Conservation (phyloP, 805 yeast species). For the Suhomyces sp. region DNA sequence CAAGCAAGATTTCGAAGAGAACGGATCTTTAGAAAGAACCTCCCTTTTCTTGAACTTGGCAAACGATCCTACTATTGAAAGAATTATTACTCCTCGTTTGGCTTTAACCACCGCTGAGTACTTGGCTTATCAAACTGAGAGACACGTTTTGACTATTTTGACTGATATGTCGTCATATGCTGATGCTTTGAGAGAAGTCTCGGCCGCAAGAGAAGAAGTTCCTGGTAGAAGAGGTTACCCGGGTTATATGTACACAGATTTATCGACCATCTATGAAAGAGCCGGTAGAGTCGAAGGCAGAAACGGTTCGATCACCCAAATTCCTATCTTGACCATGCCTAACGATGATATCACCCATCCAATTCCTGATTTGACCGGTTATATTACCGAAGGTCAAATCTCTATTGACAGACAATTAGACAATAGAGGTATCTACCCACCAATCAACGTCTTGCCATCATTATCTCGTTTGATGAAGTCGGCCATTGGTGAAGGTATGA, state of each 20-base stretch:
- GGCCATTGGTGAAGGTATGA: slow-evolving; percentile 99
- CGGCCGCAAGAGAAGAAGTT: slow-evolving; percentile 99
- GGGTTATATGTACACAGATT: slow-evolving; percentile 99
- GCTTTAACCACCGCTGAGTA: slow-evolving; percentile 98
- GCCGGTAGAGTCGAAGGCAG: slow-evolving; percentile 99
- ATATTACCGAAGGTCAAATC: slow-evolving; percentile 98
- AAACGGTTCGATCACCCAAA: slow-evolving; percentile 98
- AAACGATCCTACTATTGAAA: slow-evolving; percentile 98
- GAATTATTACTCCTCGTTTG: slow-evolving; percentile 98
- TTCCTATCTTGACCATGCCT: slow-evolving; percentile 99
- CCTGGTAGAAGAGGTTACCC: slow-evolving; percentile 99
- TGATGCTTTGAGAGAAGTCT: slow-evolving; percentile 98
- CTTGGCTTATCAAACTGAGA: slow-evolving; percentile 97
- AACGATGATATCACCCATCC: slow-evolving; percentile 99
- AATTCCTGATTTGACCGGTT: slow-evolving; percentile 99
- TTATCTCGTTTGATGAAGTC: slow-evolving; percentile 97
- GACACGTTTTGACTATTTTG: slow-evolving; percentile 95
- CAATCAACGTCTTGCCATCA: slow-evolving; percentile 96
- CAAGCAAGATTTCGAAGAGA: slow-evolving; percentile 99
- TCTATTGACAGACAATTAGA: slow-evolving; percentile 93
- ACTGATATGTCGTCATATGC: slow-evolving; percentile 99
- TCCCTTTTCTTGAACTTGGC: slow-evolving; percentile 96
- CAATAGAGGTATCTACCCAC: slow-evolving; percentile 98
- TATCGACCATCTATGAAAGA: slow-evolving; percentile 97
- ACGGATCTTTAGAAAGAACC: slow-evolving; percentile 97